A percentile compares a stretch with the other conserved stretches of the same genome.
phyloP scores from a whole-genome alignment of 1,139 yeast species.

The Candida sojae region DNA sequence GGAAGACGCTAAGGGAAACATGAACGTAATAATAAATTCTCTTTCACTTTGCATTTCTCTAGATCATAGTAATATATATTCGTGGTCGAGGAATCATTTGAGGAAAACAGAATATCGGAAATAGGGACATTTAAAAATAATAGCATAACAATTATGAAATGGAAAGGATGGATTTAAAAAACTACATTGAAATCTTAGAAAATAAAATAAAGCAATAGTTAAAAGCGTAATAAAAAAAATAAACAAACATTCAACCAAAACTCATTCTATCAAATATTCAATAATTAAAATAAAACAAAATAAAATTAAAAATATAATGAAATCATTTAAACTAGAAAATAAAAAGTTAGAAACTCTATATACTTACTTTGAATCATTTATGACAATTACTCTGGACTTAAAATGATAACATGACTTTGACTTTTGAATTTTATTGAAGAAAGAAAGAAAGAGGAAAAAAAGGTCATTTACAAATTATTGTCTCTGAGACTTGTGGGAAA shows the following conservation, averaged over 20 bases:
- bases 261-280: not conserved
- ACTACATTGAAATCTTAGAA: no score
- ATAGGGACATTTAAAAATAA: no score
- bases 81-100: conserved; percentile 3
- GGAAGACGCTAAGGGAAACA: no score
- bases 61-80: not conserved
- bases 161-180: no score
- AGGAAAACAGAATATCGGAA: not conserved
- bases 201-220: no score
- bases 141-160: not conserved
- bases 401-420: conserved; percentile 8
- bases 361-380: conserved; percentile 6
- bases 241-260: not conserved
- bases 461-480: not conserved
- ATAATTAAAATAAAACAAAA: not conserved
- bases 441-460: not conserved
- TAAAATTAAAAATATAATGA: not conserved
- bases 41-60: conserved; percentile 1
- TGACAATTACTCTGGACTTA: conserved; percentile 10
- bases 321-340: not conserved
- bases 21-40: not conserved
- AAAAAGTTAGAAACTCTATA: not conserved
- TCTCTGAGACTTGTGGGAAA: no score
- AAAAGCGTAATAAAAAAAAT: no score
- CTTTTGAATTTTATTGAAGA: not conserved